These are phyloP conservation scores for Tricholoma flavovirens DNA, from an alignment of 768 basidiomycete genomes.

Conservation along the genomic window DNA sequence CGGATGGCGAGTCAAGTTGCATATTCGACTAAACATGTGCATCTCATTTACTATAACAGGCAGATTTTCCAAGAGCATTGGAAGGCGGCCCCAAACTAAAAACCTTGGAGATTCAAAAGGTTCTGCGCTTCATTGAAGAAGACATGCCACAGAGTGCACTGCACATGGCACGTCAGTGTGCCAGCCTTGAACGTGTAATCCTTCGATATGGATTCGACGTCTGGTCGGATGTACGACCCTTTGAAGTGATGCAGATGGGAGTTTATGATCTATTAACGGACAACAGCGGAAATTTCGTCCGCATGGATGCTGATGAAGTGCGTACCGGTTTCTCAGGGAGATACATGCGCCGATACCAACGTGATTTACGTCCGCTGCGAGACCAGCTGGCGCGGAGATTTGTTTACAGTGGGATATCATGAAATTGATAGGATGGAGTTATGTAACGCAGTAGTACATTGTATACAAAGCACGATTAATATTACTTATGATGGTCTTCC, in stretches of 20 bases:
- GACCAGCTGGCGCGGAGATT: neutral
- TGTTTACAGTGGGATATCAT: neutral
- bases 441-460: too few species aligned
- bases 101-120: conserved; percentile 16
- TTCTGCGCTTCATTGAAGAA: conserved; percentile 11
- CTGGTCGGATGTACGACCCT: conserved; percentile 9
- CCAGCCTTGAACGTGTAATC: conserved; percentile 13
- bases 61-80: conserved; percentile 15
- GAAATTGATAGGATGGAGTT: neutral
- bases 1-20: conserved; percentile 11
- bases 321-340: conserved; percentile 7
- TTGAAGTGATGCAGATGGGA: conserved; percentile 12
- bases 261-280: conserved; percentile 9
- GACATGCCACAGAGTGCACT: conserved; percentile 14
- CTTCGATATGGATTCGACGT: conserved; percentile 11
- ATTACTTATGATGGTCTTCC: conserved; percentile 4
- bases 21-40: neutral
- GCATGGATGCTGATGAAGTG: conserved; percentile 11
- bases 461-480: too few species aligned
- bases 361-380: conserved; percentile 1
- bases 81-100: conserved; percentile 13
- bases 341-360: conserved; percentile 10
- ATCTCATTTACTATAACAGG: conserved; percentile 5
- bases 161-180: conserved; percentile 9
- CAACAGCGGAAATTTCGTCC: conserved; percentile 2